phyloP scores from a whole-genome alignment of 495 filamentous ascomycete genomes.

The Acidiella bohemica region DNA sequence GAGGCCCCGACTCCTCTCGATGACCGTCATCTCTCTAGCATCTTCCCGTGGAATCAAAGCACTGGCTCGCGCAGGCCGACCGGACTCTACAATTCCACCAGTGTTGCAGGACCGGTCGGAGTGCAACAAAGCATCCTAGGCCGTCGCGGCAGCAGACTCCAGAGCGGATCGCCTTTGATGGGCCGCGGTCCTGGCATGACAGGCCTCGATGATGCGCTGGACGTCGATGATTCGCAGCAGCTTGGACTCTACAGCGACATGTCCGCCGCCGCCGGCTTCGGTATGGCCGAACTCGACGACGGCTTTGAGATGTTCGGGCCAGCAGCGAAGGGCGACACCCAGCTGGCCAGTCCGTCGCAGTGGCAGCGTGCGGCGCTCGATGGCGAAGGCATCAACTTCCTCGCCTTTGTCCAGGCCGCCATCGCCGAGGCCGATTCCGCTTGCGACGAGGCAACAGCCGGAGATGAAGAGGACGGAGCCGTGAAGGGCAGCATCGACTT shows the following conservation, averaged over 20 bases:
- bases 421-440: conserved; percentile 26
- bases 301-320: conserved; percentile 36
- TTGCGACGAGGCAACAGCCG: conserved; percentile 20
- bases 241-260: conserved; percentile 24
- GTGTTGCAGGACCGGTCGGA: conserved; percentile 46
- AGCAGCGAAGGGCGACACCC: conserved; percentile 34
- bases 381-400: conserved; percentile 44
- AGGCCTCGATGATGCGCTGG: conserved; percentile 29
- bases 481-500: conserved; percentile 37
- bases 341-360: conserved; percentile 31
- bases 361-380: conserved; percentile 40
- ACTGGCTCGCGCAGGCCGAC: conserved; percentile 47
- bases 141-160: conserved; percentile 36
- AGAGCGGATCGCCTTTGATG: conserved; percentile 47
- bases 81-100: conserved; percentile 25
- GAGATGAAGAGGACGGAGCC: conserved; percentile 27
- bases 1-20: conserved; percentile 42
- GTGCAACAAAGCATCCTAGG: conserved; percentile 40
- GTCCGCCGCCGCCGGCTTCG: conserved; percentile 15
- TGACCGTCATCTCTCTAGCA: conserved; percentile 42
- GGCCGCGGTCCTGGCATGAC: conserved; percentile 36
- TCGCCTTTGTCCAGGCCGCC: conserved; percentile 40
- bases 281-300: conserved; percentile 7
- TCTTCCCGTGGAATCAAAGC: conserved; percentile 57
- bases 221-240: neutral